These are phyloP conservation scores for Ophiognomonia clavigignenti-juglandacearum DNA, from an alignment of 2,329 filamentous ascomycete genomes.

Conservation along the genomic window DNA sequence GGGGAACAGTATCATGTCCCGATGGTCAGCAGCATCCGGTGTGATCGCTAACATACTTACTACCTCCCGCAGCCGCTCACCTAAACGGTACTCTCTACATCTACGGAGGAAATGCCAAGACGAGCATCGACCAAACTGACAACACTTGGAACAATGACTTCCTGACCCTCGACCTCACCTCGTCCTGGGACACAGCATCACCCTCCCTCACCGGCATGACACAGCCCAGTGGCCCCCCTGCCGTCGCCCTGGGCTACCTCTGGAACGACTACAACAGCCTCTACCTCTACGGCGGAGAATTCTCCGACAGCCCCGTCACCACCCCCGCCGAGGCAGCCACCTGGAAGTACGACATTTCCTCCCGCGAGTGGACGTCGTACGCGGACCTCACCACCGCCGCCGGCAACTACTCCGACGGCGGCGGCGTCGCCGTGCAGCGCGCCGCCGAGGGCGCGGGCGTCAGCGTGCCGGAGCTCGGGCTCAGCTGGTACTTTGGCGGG, in stretches of 20 bases:
- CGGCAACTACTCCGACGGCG: constrained; percentile 57
- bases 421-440: constrained; percentile 55
- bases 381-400: constrained; percentile 54
- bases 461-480: constrained; percentile 62
- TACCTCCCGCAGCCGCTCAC: constrained; percentile 57
- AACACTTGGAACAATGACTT: constrained; percentile 76
- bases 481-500: constrained; percentile 76
- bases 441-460: constrained; percentile 70
- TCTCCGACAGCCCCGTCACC: constrained; percentile 56
- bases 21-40: too few relatives aligned
- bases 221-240: constrained; percentile 51
- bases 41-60: too few relatives aligned
- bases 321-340: constrained; percentile 56
- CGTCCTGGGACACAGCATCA: constrained; percentile 63
- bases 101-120: constrained; percentile 66
- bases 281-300: constrained; percentile 71
- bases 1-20: too few relatives aligned
- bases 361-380: constrained; percentile 59
- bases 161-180: constrained; percentile 64
- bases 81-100: constrained; percentile 74
- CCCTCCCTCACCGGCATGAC: constrained; percentile 59
- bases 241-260: constrained; percentile 67
- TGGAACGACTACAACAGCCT: constrained; percentile 69
- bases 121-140: constrained; percentile 48
- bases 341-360: constrained; percentile 65